Evolutionary conservation across 768 basidiomycete species (phyloP).

Genomic region (Tricholoma sp.): DNA sequence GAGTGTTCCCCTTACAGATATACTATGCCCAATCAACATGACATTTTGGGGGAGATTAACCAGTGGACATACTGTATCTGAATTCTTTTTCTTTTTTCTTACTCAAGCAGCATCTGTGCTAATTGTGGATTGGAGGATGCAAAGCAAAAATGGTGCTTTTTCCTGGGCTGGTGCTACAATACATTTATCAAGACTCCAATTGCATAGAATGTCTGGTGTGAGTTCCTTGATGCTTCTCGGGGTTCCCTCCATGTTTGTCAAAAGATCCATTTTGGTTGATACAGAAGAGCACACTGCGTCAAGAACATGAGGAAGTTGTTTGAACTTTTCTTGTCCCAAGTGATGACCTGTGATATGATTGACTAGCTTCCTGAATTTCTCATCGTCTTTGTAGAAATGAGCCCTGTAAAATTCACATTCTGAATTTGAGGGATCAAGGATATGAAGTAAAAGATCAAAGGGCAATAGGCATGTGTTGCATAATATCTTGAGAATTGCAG

Average conservation of each 20-base stretch:
- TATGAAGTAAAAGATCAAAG: not conserved
- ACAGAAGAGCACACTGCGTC: not conserved
- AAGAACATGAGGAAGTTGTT: not conserved
- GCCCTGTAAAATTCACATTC: not conserved
- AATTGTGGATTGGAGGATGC: not conserved
- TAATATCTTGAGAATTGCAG: too few species aligned
- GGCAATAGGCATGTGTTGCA: too few species aligned
- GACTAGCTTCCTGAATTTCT: not conserved
- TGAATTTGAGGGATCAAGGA: not conserved
- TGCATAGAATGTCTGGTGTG: not conserved
- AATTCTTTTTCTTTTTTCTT: not conserved
- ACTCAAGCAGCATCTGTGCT: not conserved
- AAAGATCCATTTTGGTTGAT: not conserved
- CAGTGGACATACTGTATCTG: not conserved
- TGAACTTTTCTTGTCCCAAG: not conserved
- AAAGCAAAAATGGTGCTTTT: not conserved
- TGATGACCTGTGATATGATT: not conserved
- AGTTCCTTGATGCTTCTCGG: not conserved
- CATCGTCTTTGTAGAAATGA: not conserved
- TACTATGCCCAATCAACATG: not conserved
- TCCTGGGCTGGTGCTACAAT: not conserved
- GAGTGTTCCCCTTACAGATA: too few species aligned
- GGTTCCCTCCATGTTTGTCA: not conserved
- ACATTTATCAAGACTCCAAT: not conserved
- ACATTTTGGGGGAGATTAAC: not conserved